Percentiles rank a stretch among this genome's conserved stretches.
Conservation (phyloP, 306 rosid species). For the Comarum palustre region DNA sequence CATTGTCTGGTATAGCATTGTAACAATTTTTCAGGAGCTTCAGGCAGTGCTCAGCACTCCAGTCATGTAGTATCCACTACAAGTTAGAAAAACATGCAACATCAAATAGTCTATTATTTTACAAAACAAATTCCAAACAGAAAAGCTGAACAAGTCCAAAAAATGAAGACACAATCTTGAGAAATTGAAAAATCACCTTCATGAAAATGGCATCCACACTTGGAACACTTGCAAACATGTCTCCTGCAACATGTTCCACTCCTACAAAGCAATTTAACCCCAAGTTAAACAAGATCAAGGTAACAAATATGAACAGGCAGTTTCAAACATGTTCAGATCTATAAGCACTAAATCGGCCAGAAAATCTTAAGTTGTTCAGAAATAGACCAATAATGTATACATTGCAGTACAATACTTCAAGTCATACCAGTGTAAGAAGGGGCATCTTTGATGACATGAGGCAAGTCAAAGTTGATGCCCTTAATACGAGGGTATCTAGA, state of each 20-base stretch:
- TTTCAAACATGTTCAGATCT: slow-evolving; percentile 9
- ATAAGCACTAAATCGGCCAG: neutral
- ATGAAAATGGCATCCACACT: slow-evolving; percentile 55
- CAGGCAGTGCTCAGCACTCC: slow-evolving; percentile 36
- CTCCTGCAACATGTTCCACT: slow-evolving; percentile 50
- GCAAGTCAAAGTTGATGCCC: slow-evolving; percentile 40
- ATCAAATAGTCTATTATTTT: neutral
- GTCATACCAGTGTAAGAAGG: slow-evolving; percentile 42
- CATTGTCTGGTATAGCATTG: slow-evolving; percentile 40
- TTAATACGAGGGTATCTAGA: slow-evolving; percentile 47
- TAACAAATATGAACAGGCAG: neutral
- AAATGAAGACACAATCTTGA: neutral
- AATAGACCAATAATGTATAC: neutral
- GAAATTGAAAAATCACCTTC: slow-evolving; percentile 36
- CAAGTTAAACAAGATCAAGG: neutral
- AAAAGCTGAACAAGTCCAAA: neutral
- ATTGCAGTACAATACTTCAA: neutral
- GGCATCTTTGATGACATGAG: slow-evolving; percentile 48
- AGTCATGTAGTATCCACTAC: slow-evolving; percentile 43
- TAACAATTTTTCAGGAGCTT: slow-evolving; percentile 49
- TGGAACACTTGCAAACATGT: slow-evolving; percentile 59
- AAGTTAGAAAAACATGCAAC: neutral
- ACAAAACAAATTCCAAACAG: neutral
- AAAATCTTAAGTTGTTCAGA: neutral
- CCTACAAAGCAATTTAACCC: slow-evolving; percentile 25